These are phyloP conservation scores for Aspergillaceae sp. DNA, from an alignment of 2,329 filamentous ascomycete genomes.

Conservation along the genomic window DNA sequence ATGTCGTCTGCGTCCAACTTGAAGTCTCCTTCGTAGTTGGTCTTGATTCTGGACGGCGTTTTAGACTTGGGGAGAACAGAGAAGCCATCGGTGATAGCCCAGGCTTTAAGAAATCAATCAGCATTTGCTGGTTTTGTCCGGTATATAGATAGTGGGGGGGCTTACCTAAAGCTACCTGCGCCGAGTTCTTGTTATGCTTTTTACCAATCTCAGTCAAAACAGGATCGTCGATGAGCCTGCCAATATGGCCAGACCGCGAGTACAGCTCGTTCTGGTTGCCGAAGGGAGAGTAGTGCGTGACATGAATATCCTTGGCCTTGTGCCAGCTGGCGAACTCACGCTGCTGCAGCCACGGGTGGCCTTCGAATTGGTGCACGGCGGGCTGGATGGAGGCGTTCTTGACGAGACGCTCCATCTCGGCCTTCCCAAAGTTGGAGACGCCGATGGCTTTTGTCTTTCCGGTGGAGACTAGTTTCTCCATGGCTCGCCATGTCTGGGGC, in stretches of 20 bases:
- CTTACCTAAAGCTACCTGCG: conserved; percentile 44
- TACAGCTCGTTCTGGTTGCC: conserved; percentile 48
- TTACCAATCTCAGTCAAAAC: conserved; percentile 43
- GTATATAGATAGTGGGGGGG: background rate
- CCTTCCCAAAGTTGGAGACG: conserved; percentile 45
- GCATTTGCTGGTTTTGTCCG: background rate
- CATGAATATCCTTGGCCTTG: conserved; percentile 42
- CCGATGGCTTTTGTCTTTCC: conserved; percentile 45
- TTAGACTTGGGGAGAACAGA: conserved; percentile 48
- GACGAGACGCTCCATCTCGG: conserved; percentile 41
- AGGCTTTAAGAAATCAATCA: conserved; percentile 29
- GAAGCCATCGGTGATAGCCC: conserved; percentile 45
- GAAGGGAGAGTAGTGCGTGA: conserved; percentile 49
- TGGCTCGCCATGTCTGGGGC: conserved; percentile 43
- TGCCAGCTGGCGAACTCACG: conserved; percentile 42
- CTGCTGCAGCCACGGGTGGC: conserved; percentile 48
- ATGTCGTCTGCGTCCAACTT: conserved; percentile 51
- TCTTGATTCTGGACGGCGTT: conserved; percentile 34
- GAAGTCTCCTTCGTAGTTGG: conserved; percentile 47
- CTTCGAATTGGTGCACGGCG: conserved; percentile 45
- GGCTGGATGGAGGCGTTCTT: conserved; percentile 38
- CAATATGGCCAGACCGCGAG: conserved; percentile 32
- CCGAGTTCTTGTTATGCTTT: conserved; percentile 43
- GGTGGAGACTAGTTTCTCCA: conserved; percentile 35
- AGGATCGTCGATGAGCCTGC: conserved; percentile 46